Evolutionary conservation across 1,284 basidiomycete species (phyloP), one percentile per base, ranked within the genome.

Genomic region (Cystobasidium pallidum): DNA sequence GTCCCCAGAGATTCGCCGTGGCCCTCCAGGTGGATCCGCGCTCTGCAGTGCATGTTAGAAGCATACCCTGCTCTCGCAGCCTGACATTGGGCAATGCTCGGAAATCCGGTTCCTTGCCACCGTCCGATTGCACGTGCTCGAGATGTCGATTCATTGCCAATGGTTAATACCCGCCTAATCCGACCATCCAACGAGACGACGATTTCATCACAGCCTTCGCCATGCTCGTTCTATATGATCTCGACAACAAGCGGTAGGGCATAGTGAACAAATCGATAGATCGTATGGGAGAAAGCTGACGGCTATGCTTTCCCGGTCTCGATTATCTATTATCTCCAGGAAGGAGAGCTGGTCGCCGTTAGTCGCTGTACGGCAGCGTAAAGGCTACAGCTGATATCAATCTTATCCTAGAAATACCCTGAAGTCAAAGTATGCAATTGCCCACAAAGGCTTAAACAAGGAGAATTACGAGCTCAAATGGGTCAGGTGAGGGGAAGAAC

Each of bases 331-430:
- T 3, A 45, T 41, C 30, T 19, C 51, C 28, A 71, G 68, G 34
- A 45, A 54, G n/a, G 68, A 59, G 39, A 41, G 59, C 61, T 71
- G 58, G 54, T 58, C 66, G 45, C 55, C 66, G 66, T 57, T 21
- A 49, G 66, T 64, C 3, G 2, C 4, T 10, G 4, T 17, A 15
- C 19, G 43, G 43, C 11, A 45, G 8, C 4, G 43, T n/a, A 45
- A 43, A 30, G 34, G 8, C 6, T 45, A 34, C 58, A 21, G 2
- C n/a, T 45, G n/a, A 41, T 43, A 21, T 43, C 2, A 7, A 30
- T 43, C 34, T 51, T 13, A 7, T 7, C 4, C 10, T 43, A 66
- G 64, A 8, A 66, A 66, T 21, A 66, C 64, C 11, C 17, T 66
- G 21, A 66, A 66, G 51, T 54, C 64, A 3, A 57, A 55, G 30